phyloP scores from a whole-genome alignment of 2,329 filamentous ascomycete species.

The Alternaria arborescens region DNA sequence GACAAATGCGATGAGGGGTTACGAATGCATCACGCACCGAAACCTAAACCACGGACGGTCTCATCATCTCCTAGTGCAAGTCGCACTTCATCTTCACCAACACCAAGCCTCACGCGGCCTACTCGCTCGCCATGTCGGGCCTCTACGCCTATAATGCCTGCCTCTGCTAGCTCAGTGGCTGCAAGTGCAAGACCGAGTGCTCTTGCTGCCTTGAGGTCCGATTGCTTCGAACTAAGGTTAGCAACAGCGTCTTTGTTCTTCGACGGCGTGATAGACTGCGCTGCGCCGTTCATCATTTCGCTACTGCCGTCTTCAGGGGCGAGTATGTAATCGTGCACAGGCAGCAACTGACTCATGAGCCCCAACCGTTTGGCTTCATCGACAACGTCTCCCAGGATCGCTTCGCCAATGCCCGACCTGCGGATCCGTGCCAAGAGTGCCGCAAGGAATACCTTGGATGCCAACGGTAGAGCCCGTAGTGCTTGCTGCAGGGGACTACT shows the following conservation, averaged over 20 bases:
- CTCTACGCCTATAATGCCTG: conserved; percentile 87
- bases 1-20: background rate
- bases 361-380: conserved; percentile 82
- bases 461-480: conserved; percentile 80
- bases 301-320: conserved; percentile 45
- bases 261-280: conserved; percentile 23
- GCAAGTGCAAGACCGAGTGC: conserved; percentile 70
- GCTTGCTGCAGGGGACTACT: conserved; percentile 91
- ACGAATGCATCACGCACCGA: conserved; percentile 26
- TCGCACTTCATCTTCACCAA: conserved; percentile 90
- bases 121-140: conserved; percentile 79
- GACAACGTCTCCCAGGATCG: conserved; percentile 85
- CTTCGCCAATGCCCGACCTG: conserved; percentile 85
- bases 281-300: conserved; percentile 17
- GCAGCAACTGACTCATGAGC: conserved; percentile 66
- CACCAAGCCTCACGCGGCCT: conserved; percentile 83
- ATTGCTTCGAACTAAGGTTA: conserved; percentile 29
- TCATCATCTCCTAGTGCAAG: conserved; percentile 87
- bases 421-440: conserved; percentile 81
- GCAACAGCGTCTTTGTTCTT: conserved; percentile 25
- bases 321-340: conserved; percentile 69
- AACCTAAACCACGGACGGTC: conserved; percentile 81
- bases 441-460: conserved; percentile 84
- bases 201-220: conserved; percentile 54
- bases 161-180: conserved; percentile 83